Percentiles rank a stretch among this genome's conserved stretches.
Evolutionary conservation across 371 early-diverging fungal genomes (phyloP).

Genomic region (Mortierella sp.): DNA sequence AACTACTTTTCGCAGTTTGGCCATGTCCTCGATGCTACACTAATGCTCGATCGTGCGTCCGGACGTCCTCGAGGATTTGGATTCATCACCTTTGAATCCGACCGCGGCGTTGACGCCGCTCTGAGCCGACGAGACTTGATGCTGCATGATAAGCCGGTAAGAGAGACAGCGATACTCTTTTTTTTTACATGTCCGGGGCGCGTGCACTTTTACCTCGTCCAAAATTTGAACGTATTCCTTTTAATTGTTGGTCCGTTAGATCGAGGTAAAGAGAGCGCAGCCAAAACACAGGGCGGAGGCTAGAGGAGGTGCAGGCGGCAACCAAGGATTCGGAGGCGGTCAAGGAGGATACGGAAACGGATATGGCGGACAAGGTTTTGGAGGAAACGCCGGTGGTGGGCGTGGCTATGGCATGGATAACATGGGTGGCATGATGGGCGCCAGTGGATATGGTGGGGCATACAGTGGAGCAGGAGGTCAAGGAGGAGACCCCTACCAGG

Average conservation of each 20-base stretch:
- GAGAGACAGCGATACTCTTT: neutral
- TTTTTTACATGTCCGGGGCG: constrained; percentile 35
- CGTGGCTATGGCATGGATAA: constrained; percentile 31
- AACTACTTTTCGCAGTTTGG: constrained; percentile 84
- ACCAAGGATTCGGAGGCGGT: constrained; percentile 20
- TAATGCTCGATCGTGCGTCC: constrained; percentile 84
- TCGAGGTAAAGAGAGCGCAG: constrained; percentile 68
- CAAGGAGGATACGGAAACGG: constrained; percentile 28
- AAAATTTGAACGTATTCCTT: neutral
- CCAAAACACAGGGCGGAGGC: constrained; percentile 60
- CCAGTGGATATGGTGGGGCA: constrained; percentile 53
- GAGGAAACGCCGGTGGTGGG: constrained; percentile 18
- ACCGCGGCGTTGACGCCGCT: constrained; percentile 74
- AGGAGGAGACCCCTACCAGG: constrained; percentile 33
- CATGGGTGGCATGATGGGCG: constrained; percentile 36
- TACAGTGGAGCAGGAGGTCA: constrained; percentile 45
- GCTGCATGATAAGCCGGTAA: constrained; percentile 71
- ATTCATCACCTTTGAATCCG: constrained; percentile 82
- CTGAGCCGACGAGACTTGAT: constrained; percentile 63
- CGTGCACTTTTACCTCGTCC: constrained; percentile 29
- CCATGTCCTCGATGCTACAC: constrained; percentile 78
- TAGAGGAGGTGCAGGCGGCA: constrained; percentile 24
- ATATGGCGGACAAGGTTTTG: constrained; percentile 24
- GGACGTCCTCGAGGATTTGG: constrained; percentile 88
- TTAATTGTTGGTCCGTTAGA: constrained; percentile 18